Conservation (phyloP, 495 filamentous ascomycete genomes). For the Penicillium cinerascens region DNA sequence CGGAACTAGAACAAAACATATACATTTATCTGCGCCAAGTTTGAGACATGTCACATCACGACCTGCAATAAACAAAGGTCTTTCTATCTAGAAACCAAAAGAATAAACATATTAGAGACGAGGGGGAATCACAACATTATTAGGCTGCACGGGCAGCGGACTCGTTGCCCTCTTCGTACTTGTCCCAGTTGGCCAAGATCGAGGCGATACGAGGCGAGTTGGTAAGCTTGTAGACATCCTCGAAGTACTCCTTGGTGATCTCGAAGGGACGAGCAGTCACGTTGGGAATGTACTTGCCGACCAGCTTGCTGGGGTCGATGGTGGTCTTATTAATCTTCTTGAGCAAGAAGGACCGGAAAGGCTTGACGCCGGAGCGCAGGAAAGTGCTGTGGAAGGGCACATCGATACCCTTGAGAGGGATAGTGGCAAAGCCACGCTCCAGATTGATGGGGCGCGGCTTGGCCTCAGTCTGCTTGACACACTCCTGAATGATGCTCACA, state of each 20-base stretch:
- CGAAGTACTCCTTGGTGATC: conserved; percentile 96
- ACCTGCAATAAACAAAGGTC: conserved; percentile 15
- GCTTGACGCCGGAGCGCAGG: conserved; percentile 94
- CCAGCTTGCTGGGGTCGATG: conserved; percentile 91
- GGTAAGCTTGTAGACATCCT: conserved; percentile 92
- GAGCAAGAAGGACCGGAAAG: conserved; percentile 92
- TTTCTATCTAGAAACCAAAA: conserved; percentile 19
- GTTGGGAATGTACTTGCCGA: conserved; percentile 99
- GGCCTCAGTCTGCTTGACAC: conserved; percentile 75
- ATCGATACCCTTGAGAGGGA: conserved; percentile 94
- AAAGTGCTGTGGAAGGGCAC: conserved; percentile 99
- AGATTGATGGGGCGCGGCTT: conserved; percentile 87
- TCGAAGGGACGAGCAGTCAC: conserved; percentile 95
- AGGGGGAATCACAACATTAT: conserved; percentile 22
- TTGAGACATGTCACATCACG: conserved; percentile 31
- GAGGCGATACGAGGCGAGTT: conserved; percentile 89
- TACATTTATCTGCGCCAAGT: conserved; percentile 19
- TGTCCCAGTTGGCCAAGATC: conserved; percentile 82
- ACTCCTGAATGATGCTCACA: conserved; percentile 79
- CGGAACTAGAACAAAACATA: conserved; percentile 12
- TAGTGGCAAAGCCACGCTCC: conserved; percentile 93
- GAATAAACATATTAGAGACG: conserved; percentile 15
- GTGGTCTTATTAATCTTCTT: conserved; percentile 99
- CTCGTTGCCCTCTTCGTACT: conserved; percentile 54
- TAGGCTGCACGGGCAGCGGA: conserved; percentile 15